Percentiles rank a stretch among this genome's conserved stretches.
These are phyloP conservation scores for Sparassis latifolia DNA, from an alignment of 1,284 basidiomycete species.

Conservation along the genomic window DNA sequence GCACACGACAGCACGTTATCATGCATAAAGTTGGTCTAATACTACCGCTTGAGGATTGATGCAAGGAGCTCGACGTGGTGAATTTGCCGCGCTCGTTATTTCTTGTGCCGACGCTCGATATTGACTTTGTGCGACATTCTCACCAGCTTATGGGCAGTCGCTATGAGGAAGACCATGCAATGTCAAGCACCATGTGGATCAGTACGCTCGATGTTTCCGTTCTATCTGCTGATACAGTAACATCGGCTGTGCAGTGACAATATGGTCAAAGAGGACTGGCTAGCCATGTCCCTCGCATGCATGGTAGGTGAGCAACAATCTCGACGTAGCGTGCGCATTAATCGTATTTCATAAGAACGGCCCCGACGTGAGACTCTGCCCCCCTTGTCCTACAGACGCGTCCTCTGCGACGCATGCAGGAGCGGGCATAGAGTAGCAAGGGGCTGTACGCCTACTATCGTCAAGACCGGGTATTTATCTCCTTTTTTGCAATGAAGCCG, in stretches of 20 bases:
- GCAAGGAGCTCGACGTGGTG: conserved; percentile 38
- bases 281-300: conserved; percentile 27
- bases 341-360: not conserved
- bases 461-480: not conserved
- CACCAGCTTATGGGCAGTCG: conserved; percentile 10
- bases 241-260: conserved; percentile 18
- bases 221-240: too few relatives aligned
- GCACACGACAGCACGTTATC: conserved; percentile 16
- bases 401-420: conserved; percentile 31
- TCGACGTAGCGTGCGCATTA: too few relatives aligned
- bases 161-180: conserved; percentile 7
- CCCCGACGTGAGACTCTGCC: conserved; percentile 9
- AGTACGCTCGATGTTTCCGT: conserved; percentile 18
- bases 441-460: not conserved
- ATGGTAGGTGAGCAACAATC: conserved; percentile 16
- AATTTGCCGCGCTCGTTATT: conserved; percentile 22
- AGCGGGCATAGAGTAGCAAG: conserved; percentile 24
- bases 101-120: conserved; percentile 35
- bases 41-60: too few relatives aligned
- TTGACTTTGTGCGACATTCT: conserved; percentile 33
- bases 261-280: conserved; percentile 25
- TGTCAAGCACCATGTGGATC: conserved; percentile 8
- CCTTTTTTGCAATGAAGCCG: not conserved
- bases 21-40: conserved; percentile 1
- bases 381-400: conserved; percentile 25